A percentile compares a stretch with the other conserved stretches of the same genome.
Evolutionary conservation across 1,284 basidiomycete species (phyloP).

Genomic region (Irpex sp.): DNA sequence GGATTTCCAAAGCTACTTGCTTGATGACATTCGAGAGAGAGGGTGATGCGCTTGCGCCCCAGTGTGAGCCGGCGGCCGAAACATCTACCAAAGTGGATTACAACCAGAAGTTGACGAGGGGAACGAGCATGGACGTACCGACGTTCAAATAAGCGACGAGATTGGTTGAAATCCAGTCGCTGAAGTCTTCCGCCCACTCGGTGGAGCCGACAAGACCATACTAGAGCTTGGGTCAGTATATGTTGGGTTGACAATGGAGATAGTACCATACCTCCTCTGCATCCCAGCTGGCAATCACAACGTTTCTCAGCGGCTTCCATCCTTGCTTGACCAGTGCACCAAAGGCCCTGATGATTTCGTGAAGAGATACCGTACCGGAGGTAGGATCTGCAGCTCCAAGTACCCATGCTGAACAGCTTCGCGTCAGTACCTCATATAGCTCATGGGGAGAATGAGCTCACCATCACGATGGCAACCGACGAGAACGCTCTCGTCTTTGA

Average conservation of each 20-base stretch:
- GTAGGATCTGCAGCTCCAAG: conserved; percentile 84
- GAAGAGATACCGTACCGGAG: conserved; percentile 85
- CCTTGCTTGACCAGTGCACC: conserved; percentile 69
- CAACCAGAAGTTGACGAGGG: too few species aligned
- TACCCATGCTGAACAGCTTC: conserved; percentile 26
- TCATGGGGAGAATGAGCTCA: conserved; percentile 24
- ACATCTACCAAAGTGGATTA: conserved; percentile 37
- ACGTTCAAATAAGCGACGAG: conserved; percentile 87
- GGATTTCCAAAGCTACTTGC: conserved; percentile 61
- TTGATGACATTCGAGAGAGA: conserved; percentile 78
- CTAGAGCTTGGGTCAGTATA: conserved; percentile 29
- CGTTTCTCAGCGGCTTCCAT: conserved; percentile 88
- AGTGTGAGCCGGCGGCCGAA: conserved; percentile 68
- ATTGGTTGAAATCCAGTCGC: conserved; percentile 72
- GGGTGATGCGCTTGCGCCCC: conserved; percentile 56
- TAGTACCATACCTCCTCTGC: conserved; percentile 70
- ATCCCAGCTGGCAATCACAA: conserved; percentile 91
- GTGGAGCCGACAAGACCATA: conserved; percentile 87
- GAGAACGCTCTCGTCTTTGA: conserved; percentile 83
- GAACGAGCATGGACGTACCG: conserved; percentile 37
- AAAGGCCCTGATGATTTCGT: conserved; percentile 81
- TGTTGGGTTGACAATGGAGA: background rate
- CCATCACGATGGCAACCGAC: conserved; percentile 89
- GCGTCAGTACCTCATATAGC: background rate
- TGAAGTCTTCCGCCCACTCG: conserved; percentile 89